A percentile compares a stretch with the other conserved stretches of the same genome.
Evolutionary conservation across 176 grass and related monocot genomes (phyloP).

Genomic region (Eremochloa ophiuroides): DNA sequence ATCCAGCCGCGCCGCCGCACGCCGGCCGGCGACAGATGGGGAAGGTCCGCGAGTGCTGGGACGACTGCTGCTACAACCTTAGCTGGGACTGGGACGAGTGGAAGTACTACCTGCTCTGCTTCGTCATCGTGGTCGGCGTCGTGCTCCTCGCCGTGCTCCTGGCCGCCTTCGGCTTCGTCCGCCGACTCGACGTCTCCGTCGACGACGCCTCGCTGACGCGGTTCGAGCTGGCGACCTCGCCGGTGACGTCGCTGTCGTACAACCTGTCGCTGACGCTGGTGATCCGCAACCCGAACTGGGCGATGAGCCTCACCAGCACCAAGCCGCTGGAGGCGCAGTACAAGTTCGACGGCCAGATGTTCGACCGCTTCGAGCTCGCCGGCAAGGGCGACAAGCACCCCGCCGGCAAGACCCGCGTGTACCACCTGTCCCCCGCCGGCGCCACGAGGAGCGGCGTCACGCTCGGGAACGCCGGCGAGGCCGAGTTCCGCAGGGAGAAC

Average conservation of each 20-base stretch:
- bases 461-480: conserved; percentile 17
- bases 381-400: background rate
- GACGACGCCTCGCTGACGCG: conserved; percentile 29
- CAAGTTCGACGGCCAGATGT: conserved; percentile 22
- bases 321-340: conserved; percentile 24
- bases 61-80: background rate
- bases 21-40: background rate
- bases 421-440: background rate
- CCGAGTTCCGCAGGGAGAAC: conserved; percentile 21
- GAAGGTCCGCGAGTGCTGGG: background rate
- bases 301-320: conserved; percentile 15
- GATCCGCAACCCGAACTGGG: conserved; percentile 40
- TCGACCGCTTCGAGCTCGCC: conserved; percentile 24
- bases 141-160: conserved; percentile 1
- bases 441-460: background rate
- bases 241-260: conserved; percentile 19
- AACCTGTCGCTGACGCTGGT: conserved; percentile 25
- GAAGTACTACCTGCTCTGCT: background rate
- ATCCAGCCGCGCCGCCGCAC: too few species aligned
- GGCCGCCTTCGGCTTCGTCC: conserved; percentile 13
- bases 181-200: background rate
- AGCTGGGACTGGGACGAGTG: conserved; percentile 4
- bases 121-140: background rate
- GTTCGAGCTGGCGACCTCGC: background rate
- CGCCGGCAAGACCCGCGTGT: background rate